Evolutionary conservation across 208 protist species (phyloP).

Genomic region (Trypanosoma lewisi): DNA sequence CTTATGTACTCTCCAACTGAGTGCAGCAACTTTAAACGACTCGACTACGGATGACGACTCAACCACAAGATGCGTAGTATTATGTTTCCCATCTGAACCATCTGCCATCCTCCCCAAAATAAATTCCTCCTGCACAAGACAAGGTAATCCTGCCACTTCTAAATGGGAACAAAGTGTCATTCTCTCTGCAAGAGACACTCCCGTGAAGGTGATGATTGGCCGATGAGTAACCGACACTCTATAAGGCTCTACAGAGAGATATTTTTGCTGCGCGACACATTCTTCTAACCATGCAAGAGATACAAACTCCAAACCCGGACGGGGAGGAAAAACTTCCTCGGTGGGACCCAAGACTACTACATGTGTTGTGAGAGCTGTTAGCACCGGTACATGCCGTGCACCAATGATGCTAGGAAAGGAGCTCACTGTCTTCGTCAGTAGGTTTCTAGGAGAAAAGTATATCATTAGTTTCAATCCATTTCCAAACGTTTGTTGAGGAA

Average conservation of each 20-base stretch:
- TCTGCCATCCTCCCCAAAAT: constrained; percentile 23
- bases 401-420: constrained; percentile 1
- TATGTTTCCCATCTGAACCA: background rate
- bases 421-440: constrained; percentile 10
- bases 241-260: constrained; percentile 37
- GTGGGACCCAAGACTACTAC: constrained; percentile 27
- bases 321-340: constrained; percentile 35
- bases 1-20: constrained; percentile 20
- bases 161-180: constrained; percentile 29
- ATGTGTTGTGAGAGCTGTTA: constrained; percentile 47
- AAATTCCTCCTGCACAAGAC: constrained; percentile 43
- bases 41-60: constrained; percentile 5
- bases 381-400: background rate
- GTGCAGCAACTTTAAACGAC: constrained; percentile 36
- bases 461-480: background rate
- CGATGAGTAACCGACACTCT: constrained; percentile 31
- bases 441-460: constrained; percentile 20
- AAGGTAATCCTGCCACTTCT: constrained; percentile 25
- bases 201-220: constrained; percentile 54
- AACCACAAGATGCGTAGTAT: constrained; percentile 61
- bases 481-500: background rate
- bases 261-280: constrained; percentile 32
- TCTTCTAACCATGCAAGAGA: constrained; percentile 50
- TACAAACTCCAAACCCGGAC: constrained; percentile 57
- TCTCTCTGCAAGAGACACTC: constrained; percentile 32